These are phyloP conservation scores for Globisporangium okanoganense DNA, from an alignment of 352 stramenopile genomes.

Conservation along the genomic window DNA sequence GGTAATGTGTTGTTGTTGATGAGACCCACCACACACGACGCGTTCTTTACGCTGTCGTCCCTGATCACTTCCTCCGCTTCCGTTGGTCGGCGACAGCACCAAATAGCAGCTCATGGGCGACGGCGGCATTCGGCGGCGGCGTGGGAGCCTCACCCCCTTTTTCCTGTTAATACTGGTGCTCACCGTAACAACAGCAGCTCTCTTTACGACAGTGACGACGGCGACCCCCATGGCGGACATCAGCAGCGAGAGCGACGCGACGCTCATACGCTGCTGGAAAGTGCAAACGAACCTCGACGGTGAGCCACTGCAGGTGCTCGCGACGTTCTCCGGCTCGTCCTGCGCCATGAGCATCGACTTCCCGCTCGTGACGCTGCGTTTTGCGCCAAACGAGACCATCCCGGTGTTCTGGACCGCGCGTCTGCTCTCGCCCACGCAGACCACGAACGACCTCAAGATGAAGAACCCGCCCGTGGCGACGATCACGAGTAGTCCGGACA, in stretches of 20 bases:
- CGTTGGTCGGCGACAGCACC: not conserved
- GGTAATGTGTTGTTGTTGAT: not conserved
- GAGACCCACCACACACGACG: not conserved
- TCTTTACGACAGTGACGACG: not conserved
- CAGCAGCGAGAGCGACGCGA: no score
- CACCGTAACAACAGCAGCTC: not conserved
- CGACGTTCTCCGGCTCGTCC: constrained; percentile 17
- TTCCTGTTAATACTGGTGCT: not conserved
- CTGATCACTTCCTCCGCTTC: not conserved
- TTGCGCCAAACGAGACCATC: constrained; percentile 35
- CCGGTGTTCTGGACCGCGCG: constrained; percentile 40
- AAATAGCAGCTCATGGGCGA: not conserved
- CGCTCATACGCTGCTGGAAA: constrained; percentile 32
- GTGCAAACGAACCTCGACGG: constrained; percentile 20
- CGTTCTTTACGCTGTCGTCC: not conserved
- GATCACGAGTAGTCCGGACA: constrained; percentile 25
- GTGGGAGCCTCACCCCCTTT: not conserved
- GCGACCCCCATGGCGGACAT: no score
- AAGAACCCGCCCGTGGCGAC: constrained; percentile 30
- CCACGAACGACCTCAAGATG: constrained; percentile 42
- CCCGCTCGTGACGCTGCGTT: constrained; percentile 26
- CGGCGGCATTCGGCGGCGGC: not conserved
- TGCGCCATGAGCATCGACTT: constrained; percentile 36
- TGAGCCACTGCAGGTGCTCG: constrained; percentile 16
- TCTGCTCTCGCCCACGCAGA: constrained; percentile 19